Conservation (phyloP, 768 basidiomycete species). For the Lyophyllum shimeji region DNA sequence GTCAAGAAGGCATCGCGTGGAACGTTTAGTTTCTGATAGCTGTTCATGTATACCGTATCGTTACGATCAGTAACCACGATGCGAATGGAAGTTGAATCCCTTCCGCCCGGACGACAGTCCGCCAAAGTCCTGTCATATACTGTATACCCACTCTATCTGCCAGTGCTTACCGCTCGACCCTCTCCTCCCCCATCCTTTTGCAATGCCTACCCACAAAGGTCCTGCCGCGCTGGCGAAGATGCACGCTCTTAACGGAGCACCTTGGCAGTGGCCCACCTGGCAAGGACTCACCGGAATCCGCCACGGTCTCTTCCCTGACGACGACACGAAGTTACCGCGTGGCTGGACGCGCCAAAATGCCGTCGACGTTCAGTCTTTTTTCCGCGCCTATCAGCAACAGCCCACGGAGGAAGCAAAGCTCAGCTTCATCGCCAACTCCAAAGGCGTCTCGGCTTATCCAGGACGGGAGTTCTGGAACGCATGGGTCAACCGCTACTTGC, state of each 20-base stretch:
- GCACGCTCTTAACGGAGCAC: not conserved
- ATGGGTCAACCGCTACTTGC: conserved; percentile 9
- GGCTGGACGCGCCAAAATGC: conserved; percentile 13
- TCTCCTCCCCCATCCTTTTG: not conserved
- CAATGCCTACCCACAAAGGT: not conserved
- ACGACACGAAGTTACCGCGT: conserved; percentile 7
- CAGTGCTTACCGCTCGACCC: too few relatives aligned
- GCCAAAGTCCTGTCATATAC: too few relatives aligned
- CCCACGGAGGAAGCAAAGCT: conserved; percentile 5
- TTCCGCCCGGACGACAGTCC: too few relatives aligned
- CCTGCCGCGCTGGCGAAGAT: not conserved
- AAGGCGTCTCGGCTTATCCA: not conserved
- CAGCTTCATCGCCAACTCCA: conserved; percentile 4
- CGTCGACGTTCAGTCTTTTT: conserved; percentile 15
- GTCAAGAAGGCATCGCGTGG: too few relatives aligned
- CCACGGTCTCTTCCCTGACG: conserved; percentile 10
- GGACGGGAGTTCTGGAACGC: conserved; percentile 17
- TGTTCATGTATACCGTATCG: too few relatives aligned
- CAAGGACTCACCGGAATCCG: not conserved
- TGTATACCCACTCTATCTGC: too few relatives aligned
- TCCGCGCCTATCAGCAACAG: conserved; percentile 5
- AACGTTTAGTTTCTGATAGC: too few relatives aligned
- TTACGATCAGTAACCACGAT: too few relatives aligned
- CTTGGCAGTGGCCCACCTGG: not conserved
- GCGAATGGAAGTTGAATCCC: too few relatives aligned